Conservation (phyloP, 495 filamentous ascomycete genomes). For the Aspergillus campestris region DNA sequence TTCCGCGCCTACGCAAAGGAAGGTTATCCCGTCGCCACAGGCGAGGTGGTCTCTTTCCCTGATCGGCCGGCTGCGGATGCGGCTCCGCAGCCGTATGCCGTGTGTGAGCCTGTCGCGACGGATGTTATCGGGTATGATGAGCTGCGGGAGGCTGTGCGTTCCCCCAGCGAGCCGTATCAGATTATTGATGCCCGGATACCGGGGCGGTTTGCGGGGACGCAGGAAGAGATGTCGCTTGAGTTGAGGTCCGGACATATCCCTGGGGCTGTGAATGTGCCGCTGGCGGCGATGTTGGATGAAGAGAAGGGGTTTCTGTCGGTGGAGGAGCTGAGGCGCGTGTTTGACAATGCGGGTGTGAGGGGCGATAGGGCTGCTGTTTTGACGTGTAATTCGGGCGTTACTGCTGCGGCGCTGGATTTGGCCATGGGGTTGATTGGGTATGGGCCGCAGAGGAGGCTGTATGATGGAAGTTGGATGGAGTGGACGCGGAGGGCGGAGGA, state of each 20-base stretch:
- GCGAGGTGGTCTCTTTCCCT: neutral
- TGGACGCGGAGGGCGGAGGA: slow-evolving; percentile 18
- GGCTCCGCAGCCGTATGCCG: slow-evolving; percentile 1
- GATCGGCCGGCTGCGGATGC: neutral
- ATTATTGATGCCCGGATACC: slow-evolving; percentile 17
- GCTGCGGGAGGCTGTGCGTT: slow-evolving; percentile 2
- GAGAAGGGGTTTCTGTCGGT: slow-evolving; percentile 10
- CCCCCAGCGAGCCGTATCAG: neutral
- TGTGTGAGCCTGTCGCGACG: neutral
- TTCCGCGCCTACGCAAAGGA: slow-evolving; percentile 16
- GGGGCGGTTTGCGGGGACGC: slow-evolving; percentile 11
- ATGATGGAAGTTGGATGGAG: slow-evolving; percentile 33
- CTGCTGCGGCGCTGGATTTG: slow-evolving; percentile 21
- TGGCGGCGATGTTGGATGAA: slow-evolving; percentile 13
- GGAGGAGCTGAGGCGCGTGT: slow-evolving; percentile 9
- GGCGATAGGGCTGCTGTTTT: slow-evolving; percentile 10
- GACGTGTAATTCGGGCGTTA: slow-evolving; percentile 28
- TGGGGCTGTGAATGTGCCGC: slow-evolving; percentile 20
- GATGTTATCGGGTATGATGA: slow-evolving; percentile 17
- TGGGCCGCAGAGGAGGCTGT: slow-evolving; percentile 12
- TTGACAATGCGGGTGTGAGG: slow-evolving; percentile 14
- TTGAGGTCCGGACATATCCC: slow-evolving; percentile 27
- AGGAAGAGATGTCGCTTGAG: slow-evolving; percentile 2
- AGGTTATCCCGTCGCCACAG: slow-evolving; percentile 6
- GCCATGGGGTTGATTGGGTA: slow-evolving; percentile 15